Evolutionary conservation across 768 basidiomycete genomes (phyloP).

Genomic region (Trametes cubensis): DNA sequence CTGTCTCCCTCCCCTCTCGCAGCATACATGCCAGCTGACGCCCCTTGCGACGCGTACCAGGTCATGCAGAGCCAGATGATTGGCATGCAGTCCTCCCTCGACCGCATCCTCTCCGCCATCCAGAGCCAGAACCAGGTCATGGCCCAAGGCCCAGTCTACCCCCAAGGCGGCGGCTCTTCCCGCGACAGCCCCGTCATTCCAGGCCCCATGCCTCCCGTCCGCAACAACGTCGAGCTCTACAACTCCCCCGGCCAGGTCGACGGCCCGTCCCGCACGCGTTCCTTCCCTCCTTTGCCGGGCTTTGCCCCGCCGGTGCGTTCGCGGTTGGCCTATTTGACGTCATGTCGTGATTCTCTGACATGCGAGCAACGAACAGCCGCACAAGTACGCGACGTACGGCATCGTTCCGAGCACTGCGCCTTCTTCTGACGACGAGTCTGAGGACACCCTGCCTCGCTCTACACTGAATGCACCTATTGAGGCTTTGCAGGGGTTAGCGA

Average conservation of each 20-base stretch:
- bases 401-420: constrained; percentile 82
- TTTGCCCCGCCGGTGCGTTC: constrained; percentile 83
- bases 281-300: constrained; percentile 87
- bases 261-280: constrained; percentile 34
- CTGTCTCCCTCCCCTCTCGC: neutral
- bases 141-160: constrained; percentile 33
- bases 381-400: constrained; percentile 90
- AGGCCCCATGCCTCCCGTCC: constrained; percentile 15
- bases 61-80: constrained; percentile 95
- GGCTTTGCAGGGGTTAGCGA: constrained; percentile 90
- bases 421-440: constrained; percentile 90
- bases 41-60: constrained; percentile 38
- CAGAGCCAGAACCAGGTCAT: constrained; percentile 43
- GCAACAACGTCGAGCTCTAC: constrained; percentile 35
- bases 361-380: constrained; percentile 54
- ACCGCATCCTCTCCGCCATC: constrained; percentile 75
- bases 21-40: constrained; percentile 1
- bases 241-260: constrained; percentile 35
- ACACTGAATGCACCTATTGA: constrained; percentile 92
- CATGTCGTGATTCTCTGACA: constrained; percentile 23
- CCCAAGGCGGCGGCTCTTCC: constrained; percentile 15
- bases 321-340: constrained; percentile 13
- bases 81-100: constrained; percentile 88
- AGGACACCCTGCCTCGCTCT: constrained; percentile 82
- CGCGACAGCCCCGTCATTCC: constrained; percentile 20